Conservation (phyloP, 2,329 filamentous ascomycete species). For the Aspergillus calidoustus region DNA sequence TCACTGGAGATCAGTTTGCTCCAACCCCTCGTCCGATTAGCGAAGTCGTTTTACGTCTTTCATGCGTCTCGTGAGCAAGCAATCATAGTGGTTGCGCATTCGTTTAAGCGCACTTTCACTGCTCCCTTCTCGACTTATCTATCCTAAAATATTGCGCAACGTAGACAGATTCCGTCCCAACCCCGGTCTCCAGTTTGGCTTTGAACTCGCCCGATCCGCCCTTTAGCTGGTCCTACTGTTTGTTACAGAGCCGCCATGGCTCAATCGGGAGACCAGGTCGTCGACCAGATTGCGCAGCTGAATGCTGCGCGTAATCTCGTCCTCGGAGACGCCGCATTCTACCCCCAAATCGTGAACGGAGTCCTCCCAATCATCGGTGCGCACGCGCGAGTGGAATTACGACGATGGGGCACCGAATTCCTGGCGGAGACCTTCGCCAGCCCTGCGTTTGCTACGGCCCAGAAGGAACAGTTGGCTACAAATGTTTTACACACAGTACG, state of each 20-base stretch:
- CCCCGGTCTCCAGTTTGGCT: neutral
- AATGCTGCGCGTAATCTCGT: slow-evolving; percentile 89
- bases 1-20: neutral
- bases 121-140: neutral
- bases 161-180: slow-evolving; percentile 15
- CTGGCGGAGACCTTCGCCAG: slow-evolving; percentile 94
- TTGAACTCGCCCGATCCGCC: neutral
- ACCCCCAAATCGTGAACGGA: slow-evolving; percentile 87
- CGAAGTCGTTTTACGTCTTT: slow-evolving; percentile 11
- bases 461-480: slow-evolving; percentile 80
- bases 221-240: slow-evolving; percentile 9
- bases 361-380: slow-evolving; percentile 89
- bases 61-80: slow-evolving; percentile 15
- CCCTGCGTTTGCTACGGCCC: slow-evolving; percentile 74
- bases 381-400: slow-evolving; percentile 74
- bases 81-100: slow-evolving; percentile 15
- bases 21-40: neutral
- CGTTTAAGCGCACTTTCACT: slow-evolving; percentile 11
- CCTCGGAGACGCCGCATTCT: slow-evolving; percentile 83
- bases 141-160: slow-evolving; percentile 13
- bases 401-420: slow-evolving; percentile 96
- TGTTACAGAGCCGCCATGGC: slow-evolving; percentile 53
- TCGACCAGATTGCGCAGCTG: slow-evolving; percentile 83
- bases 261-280: slow-evolving; percentile 60
- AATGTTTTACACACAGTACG: slow-evolving; percentile 78